Conservation (phyloP, 345 rosid species). For the Aquilaria sinensis region DNA sequence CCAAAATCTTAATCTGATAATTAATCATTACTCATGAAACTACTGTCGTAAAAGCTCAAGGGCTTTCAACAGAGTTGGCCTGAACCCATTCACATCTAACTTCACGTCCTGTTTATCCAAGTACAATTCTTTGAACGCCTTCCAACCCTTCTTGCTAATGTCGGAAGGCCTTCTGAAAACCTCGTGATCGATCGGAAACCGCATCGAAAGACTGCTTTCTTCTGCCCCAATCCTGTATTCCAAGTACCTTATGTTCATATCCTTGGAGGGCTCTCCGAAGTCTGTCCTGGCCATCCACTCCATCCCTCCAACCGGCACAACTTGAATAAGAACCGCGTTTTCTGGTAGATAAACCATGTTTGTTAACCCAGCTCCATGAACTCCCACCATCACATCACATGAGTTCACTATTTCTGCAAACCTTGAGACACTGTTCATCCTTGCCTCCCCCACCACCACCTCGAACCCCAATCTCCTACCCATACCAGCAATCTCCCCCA, state of each 20-base stretch:
- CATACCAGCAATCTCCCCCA: conserved; percentile 29
- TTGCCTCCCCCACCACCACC: conserved; percentile 53
- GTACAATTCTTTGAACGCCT: conserved; percentile 42
- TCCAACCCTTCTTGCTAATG: conserved; percentile 54
- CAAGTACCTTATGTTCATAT: conserved; percentile 58
- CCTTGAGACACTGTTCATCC: conserved; percentile 19
- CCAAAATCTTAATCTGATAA: no score
- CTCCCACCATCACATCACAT: conserved; percentile 77
- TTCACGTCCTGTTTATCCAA: conserved; percentile 68
- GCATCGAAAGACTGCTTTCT: conserved; percentile 50
- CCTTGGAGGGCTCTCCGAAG: conserved; percentile 48
- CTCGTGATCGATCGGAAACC: conserved; percentile 46
- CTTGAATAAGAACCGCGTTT: conserved; percentile 59
- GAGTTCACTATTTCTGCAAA: conserved; percentile 52
- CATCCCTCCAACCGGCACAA: conserved; percentile 60
- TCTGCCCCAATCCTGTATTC: conserved; percentile 48
- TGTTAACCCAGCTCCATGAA: conserved; percentile 89
- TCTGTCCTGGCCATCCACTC: conserved; percentile 47
- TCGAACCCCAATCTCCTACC: conserved; percentile 41
- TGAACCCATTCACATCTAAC: conserved; percentile 56
- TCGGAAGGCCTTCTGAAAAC: conserved; percentile 43
- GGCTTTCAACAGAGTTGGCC: conserved; percentile 55
- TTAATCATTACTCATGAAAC: no score
- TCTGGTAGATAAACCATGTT: conserved; percentile 80
- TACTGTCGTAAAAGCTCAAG: conserved; percentile 38